Conservation (phyloP, 177 flowering plant genomes). For the Vitis hybrid region DNA sequence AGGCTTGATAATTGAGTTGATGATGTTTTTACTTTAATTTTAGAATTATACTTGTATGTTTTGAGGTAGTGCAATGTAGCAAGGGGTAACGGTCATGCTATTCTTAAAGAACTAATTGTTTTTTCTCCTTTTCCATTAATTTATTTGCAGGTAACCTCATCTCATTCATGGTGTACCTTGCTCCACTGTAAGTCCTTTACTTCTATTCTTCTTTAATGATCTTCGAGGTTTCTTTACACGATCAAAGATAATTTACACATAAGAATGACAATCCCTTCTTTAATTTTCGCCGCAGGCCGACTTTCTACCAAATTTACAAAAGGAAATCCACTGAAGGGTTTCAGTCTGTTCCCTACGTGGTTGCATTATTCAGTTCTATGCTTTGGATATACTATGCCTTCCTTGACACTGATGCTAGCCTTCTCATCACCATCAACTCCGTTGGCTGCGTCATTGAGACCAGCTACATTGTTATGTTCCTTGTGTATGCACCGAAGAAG, state of each 20-base stretch:
- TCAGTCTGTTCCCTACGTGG: constrained; percentile 72
- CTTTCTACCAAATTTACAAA: constrained; percentile 53
- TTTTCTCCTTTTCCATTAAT: not conserved
- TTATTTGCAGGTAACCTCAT: constrained; percentile 44
- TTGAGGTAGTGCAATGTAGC: too few species aligned
- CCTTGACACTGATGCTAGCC: constrained; percentile 34
- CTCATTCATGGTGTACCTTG: constrained; percentile 47
- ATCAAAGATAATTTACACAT: too few species aligned
- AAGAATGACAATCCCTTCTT: not conserved
- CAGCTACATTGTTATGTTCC: constrained; percentile 47
- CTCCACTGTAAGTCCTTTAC: constrained; percentile 50
- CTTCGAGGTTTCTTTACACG: not conserved
- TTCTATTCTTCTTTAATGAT: not conserved
- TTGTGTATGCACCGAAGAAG: constrained; percentile 52
- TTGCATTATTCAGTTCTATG: constrained; percentile 68
- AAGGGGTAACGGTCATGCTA: too few species aligned
- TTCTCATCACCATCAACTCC: constrained; percentile 69
- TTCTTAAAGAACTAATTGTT: not conserved
- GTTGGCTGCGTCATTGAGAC: constrained; percentile 67
- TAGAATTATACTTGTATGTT: too few species aligned
- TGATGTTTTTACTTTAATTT: too few species aligned
- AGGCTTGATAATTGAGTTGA: too few species aligned
- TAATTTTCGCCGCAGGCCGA: constrained; percentile 46
- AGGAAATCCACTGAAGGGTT: constrained; percentile 84
- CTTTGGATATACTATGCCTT: constrained; percentile 75